Evolutionary conservation across 2,329 filamentous ascomycete genomes (phyloP).

Genomic region (Calonectria crousiana): DNA sequence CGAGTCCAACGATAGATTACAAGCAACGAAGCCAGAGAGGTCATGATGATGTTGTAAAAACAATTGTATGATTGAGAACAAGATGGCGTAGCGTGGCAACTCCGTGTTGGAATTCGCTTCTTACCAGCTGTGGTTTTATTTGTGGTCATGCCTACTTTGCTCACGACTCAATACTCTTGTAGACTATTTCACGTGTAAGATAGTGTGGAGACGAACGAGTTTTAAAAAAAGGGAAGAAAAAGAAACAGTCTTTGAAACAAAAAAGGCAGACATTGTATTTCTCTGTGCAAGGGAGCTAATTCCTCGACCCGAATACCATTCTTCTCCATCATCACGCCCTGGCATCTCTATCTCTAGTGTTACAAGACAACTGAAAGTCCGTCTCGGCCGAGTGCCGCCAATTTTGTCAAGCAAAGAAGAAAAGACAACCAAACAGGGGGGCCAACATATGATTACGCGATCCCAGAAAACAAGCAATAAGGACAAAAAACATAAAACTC

Average conservation of each 20-base stretch:
- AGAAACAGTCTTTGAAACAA: neutral
- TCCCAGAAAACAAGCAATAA: neutral
- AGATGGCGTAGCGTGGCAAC: slow-evolving; percentile 17
- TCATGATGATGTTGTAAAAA: slow-evolving; percentile 41
- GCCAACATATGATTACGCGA: slow-evolving; percentile 27
- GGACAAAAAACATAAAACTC: neutral
- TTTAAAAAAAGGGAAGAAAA: neutral
- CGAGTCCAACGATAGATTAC: slow-evolving; percentile 34
- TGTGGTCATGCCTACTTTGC: slow-evolving; percentile 11
- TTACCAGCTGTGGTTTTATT: slow-evolving; percentile 17
- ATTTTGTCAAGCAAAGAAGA: slow-evolving; percentile 29
- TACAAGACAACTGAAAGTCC: slow-evolving; percentile 41
- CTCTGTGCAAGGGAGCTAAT: slow-evolving; percentile 16
- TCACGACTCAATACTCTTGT: slow-evolving; percentile 33
- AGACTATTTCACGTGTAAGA: slow-evolving; percentile 25
- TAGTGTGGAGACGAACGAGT: neutral
- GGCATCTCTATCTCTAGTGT: slow-evolving; percentile 47
- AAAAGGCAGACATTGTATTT: slow-evolving; percentile 24
- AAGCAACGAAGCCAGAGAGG: slow-evolving; percentile 27
- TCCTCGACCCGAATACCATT: slow-evolving; percentile 18
- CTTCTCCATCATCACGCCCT: slow-evolving; percentile 32
- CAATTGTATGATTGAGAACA: slow-evolving; percentile 38
- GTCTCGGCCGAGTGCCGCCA: slow-evolving; percentile 29
- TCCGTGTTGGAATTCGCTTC: slow-evolving; percentile 14
- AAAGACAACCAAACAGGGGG: slow-evolving; percentile 4